Evolutionary conservation across 768 basidiomycete species (phyloP), one percentile per base, ranked within the genome.

Genomic region (Imleria badia): DNA sequence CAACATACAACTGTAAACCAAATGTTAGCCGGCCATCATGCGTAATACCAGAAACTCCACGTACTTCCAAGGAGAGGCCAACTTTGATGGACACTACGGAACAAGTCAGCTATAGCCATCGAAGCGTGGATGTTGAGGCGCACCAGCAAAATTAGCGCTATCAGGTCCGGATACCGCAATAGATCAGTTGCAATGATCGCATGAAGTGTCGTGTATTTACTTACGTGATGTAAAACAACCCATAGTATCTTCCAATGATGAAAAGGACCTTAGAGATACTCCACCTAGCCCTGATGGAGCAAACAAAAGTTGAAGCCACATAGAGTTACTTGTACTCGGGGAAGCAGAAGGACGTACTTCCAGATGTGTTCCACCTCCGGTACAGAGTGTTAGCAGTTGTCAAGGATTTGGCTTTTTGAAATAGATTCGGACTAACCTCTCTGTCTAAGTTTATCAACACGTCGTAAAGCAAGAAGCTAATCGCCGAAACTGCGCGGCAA

Each of bases 211-310:
- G 14, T 8, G 26, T 11, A 20, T 20, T 20, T 22, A 38, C 47
- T 8, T 34, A 43, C 47, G 12, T 22, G 20, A 35, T 29, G 5
- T 29, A 50, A 36, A 15, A 35, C 8, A 33, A 10, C 17, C 54
- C 35, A 39, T 55, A 55, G 9, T 51, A 55, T 44, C 54, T 51
- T n/a, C 26, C 54, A n/a, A 55, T 10, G 20, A 55, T 22, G 42
- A 51, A 55, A 20, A 55, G 36, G 17, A 31, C 35, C 14, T 50
- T 54, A 15, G 48, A 22, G 5, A n/a, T 17, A 11, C 48, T 13
- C 48, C 48, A 54, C 22, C n/a, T 51, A 17, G 42, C 29, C 7
- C 53, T 54, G 14, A 10, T 20, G 22, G 11, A 31, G 22, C 31
- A 40, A 31, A 22, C 10, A 40, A 26, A 30, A 29, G 38, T 41